Percentiles rank a stretch among this genome's conserved stretches.
phyloP scores from a whole-genome alignment of 2,329 filamentous ascomycete species.

The Ophiosphaerella narmari region DNA sequence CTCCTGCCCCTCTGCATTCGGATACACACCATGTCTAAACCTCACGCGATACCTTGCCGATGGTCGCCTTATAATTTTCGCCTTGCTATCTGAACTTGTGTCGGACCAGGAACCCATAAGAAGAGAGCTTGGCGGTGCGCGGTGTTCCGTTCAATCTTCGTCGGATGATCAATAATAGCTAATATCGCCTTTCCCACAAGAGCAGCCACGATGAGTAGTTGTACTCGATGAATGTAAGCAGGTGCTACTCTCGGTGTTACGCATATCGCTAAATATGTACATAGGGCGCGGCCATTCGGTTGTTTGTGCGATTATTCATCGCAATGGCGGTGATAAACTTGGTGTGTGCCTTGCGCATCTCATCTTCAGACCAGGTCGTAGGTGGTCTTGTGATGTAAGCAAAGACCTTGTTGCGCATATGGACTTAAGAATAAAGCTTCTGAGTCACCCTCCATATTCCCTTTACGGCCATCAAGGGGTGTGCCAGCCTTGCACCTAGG shows the following conservation, averaged over 20 bases:
- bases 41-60: conserved; percentile 21
- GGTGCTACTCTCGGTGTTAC: neutral
- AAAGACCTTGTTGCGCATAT: neutral
- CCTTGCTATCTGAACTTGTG: conserved; percentile 1
- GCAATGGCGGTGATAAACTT: conserved; percentile 4
- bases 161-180: no score
- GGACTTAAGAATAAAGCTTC: no score
- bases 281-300: neutral
- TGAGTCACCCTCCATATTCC: no score
- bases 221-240: neutral
- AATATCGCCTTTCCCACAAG: no score
- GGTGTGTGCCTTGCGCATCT: neutral
- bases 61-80: conserved; percentile 9
- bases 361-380: neutral
- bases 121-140: no score
- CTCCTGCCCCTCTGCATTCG: conserved; percentile 16
- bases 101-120: conserved; percentile 7
- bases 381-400: conserved; percentile 2
- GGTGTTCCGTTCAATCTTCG: no score
- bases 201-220: neutral
- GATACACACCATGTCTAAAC: conserved; percentile 26
- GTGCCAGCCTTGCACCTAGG: neutral
- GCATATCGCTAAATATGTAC: neutral
- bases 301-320: conserved; percentile 9
- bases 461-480: neutral